A percentile compares a stretch with the other conserved stretches of the same genome.
phyloP scores from a whole-genome alignment of 2,329 filamentous ascomycete genomes.

The Epichloe scottii region DNA sequence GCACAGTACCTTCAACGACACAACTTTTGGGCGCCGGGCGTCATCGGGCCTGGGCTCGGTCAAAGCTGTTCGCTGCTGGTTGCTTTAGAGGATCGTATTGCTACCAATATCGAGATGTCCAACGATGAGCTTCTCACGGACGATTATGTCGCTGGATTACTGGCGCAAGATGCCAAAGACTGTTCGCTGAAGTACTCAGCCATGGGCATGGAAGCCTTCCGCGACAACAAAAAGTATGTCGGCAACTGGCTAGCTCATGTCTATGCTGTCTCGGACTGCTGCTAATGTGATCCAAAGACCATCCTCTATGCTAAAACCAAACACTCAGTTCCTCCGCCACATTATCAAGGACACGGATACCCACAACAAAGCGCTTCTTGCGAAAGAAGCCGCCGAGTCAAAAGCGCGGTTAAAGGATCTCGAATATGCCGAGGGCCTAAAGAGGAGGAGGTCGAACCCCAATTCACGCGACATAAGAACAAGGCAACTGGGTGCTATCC shows the following conservation, averaged over 20 bases:
- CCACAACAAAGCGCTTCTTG: constrained; percentile 78
- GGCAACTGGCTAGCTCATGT: not conserved
- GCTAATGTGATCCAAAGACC: constrained; percentile 32
- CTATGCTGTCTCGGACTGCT: not conserved
- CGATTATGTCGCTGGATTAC: constrained; percentile 67
- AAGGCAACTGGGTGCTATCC: constrained; percentile 48
- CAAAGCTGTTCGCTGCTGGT: not conserved
- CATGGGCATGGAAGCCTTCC: constrained; percentile 52
- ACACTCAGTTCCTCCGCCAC: constrained; percentile 77
- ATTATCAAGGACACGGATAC: constrained; percentile 79
- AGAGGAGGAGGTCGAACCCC: constrained; percentile 31
- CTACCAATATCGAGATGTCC: constrained; percentile 18
- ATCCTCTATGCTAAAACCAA: constrained; percentile 66
- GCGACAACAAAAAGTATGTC: constrained; percentile 33
- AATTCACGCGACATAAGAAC: constrained; percentile 38
- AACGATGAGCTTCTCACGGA: constrained; percentile 50
- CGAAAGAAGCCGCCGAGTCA: constrained; percentile 73
- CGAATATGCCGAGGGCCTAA: constrained; percentile 33
- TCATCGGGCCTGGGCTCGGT: not conserved
- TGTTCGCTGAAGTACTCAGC: constrained; percentile 62
- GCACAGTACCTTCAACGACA: not conserved
- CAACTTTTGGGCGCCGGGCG: not conserved
- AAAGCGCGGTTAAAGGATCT: constrained; percentile 55
- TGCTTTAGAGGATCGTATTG: not conserved
- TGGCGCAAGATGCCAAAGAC: constrained; percentile 67